phyloP scores from a whole-genome alignment of 805 yeast species.

The Zygotorulaspora chibaensis region DNA sequence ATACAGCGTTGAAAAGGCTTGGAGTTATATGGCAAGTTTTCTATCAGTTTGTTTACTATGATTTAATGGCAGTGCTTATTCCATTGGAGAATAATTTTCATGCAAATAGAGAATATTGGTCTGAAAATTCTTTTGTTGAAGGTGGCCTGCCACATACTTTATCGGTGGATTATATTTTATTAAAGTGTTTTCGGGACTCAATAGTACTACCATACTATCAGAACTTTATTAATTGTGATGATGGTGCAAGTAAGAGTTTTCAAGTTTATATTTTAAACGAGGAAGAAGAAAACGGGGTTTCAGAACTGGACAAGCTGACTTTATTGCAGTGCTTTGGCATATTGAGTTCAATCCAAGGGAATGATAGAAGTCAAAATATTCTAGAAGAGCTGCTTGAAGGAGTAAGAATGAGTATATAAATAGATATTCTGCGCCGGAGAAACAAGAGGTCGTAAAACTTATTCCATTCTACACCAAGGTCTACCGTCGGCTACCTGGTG shows the following conservation, averaged over 20 bases:
- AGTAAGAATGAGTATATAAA: constrained; percentile 34
- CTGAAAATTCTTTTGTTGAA: constrained; percentile 17
- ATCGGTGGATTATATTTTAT: constrained; percentile 39
- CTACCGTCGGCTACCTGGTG: constrained; percentile 69
- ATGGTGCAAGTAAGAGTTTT: constrained; percentile 33
- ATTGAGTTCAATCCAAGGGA: constrained; percentile 48
- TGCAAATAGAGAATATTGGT: constrained; percentile 29
- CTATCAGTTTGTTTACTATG: constrained; percentile 50
- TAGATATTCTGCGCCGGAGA: background rate
- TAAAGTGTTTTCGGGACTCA: constrained; percentile 48
- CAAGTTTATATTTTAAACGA: constrained; percentile 33
- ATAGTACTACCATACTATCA: constrained; percentile 52
- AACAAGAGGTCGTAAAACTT: constrained; percentile 1
- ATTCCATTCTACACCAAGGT: constrained; percentile 65
- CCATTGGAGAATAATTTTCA: constrained; percentile 43
- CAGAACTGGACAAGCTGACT: constrained; percentile 40
- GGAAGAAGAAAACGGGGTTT: constrained; percentile 40
- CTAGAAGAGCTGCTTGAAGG: constrained; percentile 49
- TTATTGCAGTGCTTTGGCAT: constrained; percentile 62
- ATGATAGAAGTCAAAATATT: constrained; percentile 53
- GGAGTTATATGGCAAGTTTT: constrained; percentile 55
- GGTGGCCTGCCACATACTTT: constrained; percentile 14
- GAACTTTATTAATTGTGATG: constrained; percentile 34
- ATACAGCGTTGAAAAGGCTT: constrained; percentile 35
- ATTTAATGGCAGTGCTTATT: constrained; percentile 55